Conservation (phyloP, 2,329 filamentous ascomycete species). For the Rhytidhysteron rufulum region DNA sequence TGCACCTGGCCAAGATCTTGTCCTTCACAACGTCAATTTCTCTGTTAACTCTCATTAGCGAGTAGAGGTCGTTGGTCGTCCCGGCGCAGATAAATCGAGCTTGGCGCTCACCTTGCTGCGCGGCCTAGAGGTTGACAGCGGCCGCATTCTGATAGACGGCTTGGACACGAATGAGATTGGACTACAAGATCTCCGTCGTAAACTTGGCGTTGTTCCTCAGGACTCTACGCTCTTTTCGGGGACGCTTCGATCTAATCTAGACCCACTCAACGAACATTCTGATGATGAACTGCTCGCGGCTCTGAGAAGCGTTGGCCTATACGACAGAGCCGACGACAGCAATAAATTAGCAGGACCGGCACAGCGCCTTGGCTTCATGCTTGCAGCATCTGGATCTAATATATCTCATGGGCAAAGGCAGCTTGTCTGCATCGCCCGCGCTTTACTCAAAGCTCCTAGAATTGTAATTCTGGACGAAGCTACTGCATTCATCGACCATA, state of each 20-base stretch:
- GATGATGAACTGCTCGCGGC: conserved; percentile 88
- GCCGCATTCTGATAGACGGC: conserved; percentile 85
- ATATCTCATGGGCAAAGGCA: conserved; percentile 95
- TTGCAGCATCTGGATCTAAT: conserved; percentile 79
- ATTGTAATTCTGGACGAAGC: conserved; percentile 99
- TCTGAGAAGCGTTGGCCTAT: conserved; percentile 82
- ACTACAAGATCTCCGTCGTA: conserved; percentile 85
- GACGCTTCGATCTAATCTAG: conserved; percentile 86
- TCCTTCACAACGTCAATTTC: conserved; percentile 79
- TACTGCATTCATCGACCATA: conserved; percentile 95
- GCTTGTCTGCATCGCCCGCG: conserved; percentile 86
- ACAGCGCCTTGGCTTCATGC: conserved; percentile 28
- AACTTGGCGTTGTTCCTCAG: conserved; percentile 96
- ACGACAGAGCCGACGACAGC: conserved; percentile 47
- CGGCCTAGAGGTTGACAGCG: conserved; percentile 83
- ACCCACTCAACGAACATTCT: conserved; percentile 84
- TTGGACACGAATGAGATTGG: conserved; percentile 89
- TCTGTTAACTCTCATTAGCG: conserved; percentile 84
- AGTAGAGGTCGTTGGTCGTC: conserved; percentile 92
- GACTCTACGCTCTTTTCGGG: conserved; percentile 93
- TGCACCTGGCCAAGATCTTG: conserved; percentile 78
- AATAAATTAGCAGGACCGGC: conserved; percentile 27
- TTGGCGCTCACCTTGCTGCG: conserved; percentile 90
- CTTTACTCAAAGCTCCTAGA: conserved; percentile 83
- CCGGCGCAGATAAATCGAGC: conserved; percentile 94